These are phyloP conservation scores for Fusarium sp. DNA, from an alignment of 2,329 filamentous ascomycete species.

Conservation along the genomic window DNA sequence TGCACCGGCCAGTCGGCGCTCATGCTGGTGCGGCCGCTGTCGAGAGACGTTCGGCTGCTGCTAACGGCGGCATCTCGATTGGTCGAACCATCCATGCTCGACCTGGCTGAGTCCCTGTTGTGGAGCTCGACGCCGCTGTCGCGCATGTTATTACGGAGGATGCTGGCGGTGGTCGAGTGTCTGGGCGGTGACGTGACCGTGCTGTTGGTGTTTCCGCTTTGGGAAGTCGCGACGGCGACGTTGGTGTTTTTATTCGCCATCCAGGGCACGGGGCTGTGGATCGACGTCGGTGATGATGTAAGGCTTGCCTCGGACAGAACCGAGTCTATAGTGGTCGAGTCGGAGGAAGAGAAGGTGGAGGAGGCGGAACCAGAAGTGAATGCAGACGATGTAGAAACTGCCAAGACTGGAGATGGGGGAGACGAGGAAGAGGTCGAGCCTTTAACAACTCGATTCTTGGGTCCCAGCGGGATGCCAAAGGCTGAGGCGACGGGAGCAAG, in stretches of 20 bases:
- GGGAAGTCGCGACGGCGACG: constrained; percentile 15
- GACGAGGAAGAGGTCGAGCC: constrained; percentile 23
- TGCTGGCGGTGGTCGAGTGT: constrained; percentile 8
- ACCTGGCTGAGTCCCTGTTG: constrained; percentile 43
- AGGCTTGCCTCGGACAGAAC: constrained; percentile 35
- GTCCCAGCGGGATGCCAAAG: constrained; percentile 49
- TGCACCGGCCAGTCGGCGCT: constrained; percentile 55
- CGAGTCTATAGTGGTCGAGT: constrained; percentile 35
- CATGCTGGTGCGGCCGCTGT: constrained; percentile 52
- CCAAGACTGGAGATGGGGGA: constrained; percentile 25
- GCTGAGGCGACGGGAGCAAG: constrained; percentile 50
- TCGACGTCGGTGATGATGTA: constrained; percentile 31
- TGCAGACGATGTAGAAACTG: constrained; percentile 22
- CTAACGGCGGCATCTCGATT: constrained; percentile 19
- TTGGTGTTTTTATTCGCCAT: constrained; percentile 30
- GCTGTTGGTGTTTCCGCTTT: constrained; percentile 17
- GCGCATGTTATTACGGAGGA: constrained; percentile 42
- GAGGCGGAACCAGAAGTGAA: constrained; percentile 21
- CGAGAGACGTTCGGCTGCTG: constrained; percentile 48
- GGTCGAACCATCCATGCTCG: constrained; percentile 44
- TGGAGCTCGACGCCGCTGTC: constrained; percentile 49
- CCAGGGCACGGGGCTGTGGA: constrained; percentile 1
- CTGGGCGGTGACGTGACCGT: constrained; percentile 18
- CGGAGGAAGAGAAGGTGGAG: constrained; percentile 17
- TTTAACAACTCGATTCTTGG: constrained; percentile 43